A percentile compares a stretch with the other conserved stretches of the same genome.
These are phyloP conservation scores for Lasiosphaeria miniovina DNA, from an alignment of 495 filamentous ascomycete species.

Conservation along the genomic window DNA sequence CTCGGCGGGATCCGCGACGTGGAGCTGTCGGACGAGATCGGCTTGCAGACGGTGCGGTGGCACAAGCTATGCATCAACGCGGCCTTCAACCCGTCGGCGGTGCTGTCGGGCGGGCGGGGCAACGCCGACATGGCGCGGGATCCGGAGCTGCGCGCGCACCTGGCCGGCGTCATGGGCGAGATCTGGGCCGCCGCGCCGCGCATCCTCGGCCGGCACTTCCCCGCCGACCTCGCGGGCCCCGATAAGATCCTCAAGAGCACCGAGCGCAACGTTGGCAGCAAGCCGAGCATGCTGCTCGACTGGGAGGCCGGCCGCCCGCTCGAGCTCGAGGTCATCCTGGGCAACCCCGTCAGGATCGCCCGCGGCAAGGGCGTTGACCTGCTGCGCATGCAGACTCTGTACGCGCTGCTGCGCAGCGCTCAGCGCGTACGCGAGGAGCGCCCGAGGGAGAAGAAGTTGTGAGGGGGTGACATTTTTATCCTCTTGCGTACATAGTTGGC, in stretches of 20 bases:
- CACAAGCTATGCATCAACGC: conserved; percentile 66
- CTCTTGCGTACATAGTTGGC: neutral
- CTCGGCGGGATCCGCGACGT: conserved; percentile 53
- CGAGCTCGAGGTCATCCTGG: conserved; percentile 62
- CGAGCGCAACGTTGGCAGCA: conserved; percentile 53
- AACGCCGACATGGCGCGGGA: conserved; percentile 56
- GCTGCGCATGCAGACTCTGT: conserved; percentile 51
- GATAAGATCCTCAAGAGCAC: conserved; percentile 54
- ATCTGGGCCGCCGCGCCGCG: conserved; percentile 52
- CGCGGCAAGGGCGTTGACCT: conserved; percentile 48
- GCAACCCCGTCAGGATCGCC: conserved; percentile 57
- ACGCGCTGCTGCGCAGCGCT: conserved; percentile 47
- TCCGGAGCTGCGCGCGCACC: conserved; percentile 44
- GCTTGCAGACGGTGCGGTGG: conserved; percentile 58
- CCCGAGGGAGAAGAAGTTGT: conserved; percentile 35
- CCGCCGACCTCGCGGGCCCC: conserved; percentile 46
- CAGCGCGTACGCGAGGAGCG: conserved; percentile 40
- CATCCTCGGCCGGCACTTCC: conserved; percentile 45
- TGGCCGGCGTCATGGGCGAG: conserved; percentile 56
- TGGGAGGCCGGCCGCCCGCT: conserved; percentile 54
- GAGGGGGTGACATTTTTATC: neutral
- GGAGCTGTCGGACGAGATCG: conserved; percentile 45
- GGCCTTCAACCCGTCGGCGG: conserved; percentile 60
- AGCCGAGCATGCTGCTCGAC: conserved; percentile 59
- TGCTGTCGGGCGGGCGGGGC: conserved; percentile 52